Conservation (phyloP, 306 rosid species). For the Cicer arietinum region DNA sequence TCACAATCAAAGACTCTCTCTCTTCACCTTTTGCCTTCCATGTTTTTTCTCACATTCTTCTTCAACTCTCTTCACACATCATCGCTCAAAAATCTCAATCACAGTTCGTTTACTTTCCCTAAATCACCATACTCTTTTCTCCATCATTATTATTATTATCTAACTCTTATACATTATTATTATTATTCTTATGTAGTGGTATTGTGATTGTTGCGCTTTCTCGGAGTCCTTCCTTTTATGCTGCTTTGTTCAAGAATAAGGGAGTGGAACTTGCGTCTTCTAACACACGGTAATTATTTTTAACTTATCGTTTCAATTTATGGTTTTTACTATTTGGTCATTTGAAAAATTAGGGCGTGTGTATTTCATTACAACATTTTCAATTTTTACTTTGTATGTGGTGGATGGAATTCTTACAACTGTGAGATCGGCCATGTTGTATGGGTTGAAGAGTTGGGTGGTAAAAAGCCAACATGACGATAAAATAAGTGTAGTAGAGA, state of each 20-base stretch:
- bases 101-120: slow-evolving; percentile 52
- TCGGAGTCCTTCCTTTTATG: slow-evolving; percentile 71
- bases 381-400: background rate
- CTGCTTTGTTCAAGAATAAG: slow-evolving; percentile 57
- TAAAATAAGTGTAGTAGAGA: too few species aligned
- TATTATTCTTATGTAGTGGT: slow-evolving; percentile 52
- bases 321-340: background rate
- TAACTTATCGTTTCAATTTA: background rate
- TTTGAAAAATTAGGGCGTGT: background rate
- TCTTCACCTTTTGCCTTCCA: slow-evolving; percentile 69
- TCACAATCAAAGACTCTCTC: slow-evolving; percentile 73
- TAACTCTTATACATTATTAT: slow-evolving; percentile 12
- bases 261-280: slow-evolving; percentile 62
- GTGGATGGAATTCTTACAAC: too few species aligned
- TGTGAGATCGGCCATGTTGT: too few species aligned
- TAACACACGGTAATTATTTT: slow-evolving; percentile 56
- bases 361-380: background rate
- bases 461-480: too few species aligned
- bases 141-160: slow-evolving; percentile 2
- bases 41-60: slow-evolving; percentile 66
- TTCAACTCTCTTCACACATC: slow-evolving; percentile 65
- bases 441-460: too few species aligned
- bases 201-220: slow-evolving; percentile 73
- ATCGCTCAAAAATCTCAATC: slow-evolving; percentile 76
- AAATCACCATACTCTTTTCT: background rate